These are phyloP conservation scores for Plasmodium yoelii DNA, from an alignment of 169 alveolate genomes.

Conservation along the genomic window DNA sequence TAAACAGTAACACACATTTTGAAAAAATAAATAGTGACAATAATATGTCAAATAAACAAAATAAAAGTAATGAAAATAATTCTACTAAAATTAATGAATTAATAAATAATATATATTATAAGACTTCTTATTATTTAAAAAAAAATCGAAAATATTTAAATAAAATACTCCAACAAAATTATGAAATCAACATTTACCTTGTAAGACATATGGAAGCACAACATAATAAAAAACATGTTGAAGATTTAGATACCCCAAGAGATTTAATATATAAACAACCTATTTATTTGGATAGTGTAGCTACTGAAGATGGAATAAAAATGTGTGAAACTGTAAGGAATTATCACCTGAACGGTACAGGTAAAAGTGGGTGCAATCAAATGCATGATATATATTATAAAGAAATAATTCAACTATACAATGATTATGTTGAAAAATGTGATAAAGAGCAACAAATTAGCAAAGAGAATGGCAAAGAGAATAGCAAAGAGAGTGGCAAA, in stretches of 20 bases:
- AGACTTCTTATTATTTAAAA: slow-evolving; percentile 30
- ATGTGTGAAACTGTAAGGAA: slow-evolving; percentile 1
- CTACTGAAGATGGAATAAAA: slow-evolving; percentile 51
- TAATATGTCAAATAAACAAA: neutral
- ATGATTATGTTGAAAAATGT: slow-evolving; percentile 1
- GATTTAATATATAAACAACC: slow-evolving; percentile 31
- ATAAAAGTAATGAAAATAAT: neutral
- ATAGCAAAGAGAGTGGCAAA: neutral
- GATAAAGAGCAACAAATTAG: neutral
- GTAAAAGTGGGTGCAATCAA: slow-evolving; percentile 10
- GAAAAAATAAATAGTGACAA: neutral
- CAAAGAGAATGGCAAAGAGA: neutral
- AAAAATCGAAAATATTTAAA: slow-evolving; percentile 66
- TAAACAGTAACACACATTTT: neutral
- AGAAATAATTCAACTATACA: slow-evolving; percentile 37
- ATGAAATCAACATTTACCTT: slow-evolving; percentile 43
- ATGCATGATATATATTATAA: slow-evolving; percentile 6
- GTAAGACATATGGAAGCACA: slow-evolving; percentile 74
- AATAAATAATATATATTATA: slow-evolving; percentile 47
- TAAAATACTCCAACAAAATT: slow-evolving; percentile 26
- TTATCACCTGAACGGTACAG: neutral
- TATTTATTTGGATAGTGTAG: slow-evolving; percentile 31
- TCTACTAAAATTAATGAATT: slow-evolving; percentile 18
- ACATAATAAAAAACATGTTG: slow-evolving; percentile 49
- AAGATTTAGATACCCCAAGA: slow-evolving; percentile 10